Conservation (phyloP, 169 alveolate genomes). For the Plasmodium adleri region DNA sequence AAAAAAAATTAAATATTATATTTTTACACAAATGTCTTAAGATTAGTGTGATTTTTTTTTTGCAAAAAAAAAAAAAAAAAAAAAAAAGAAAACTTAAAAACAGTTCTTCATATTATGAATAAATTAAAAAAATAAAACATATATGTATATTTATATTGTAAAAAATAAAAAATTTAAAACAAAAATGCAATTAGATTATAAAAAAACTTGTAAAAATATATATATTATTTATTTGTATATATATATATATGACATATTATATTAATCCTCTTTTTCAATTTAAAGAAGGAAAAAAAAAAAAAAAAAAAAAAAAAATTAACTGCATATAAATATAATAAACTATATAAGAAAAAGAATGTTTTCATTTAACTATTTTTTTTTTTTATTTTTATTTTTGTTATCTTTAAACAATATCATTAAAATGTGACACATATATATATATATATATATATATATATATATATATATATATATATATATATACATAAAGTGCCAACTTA, state of each 20-base stretch:
- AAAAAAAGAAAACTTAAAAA: slow-evolving; percentile 26
- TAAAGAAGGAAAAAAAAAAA: too few species aligned
- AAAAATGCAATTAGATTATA: slow-evolving; percentile 36
- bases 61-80: slow-evolving; percentile 15
- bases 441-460: too few species aligned
- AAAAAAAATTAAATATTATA: slow-evolving; percentile 6
- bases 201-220: slow-evolving; percentile 16
- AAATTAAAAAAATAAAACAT: slow-evolving; percentile 34
- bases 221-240: slow-evolving; percentile 9
- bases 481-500: too few species aligned
- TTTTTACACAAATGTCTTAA: slow-evolving; percentile 35
- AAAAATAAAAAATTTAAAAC: slow-evolving; percentile 33
- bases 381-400: too few species aligned
- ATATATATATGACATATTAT: slow-evolving; percentile 14
- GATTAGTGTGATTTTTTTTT: slow-evolving; percentile 21
- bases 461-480: too few species aligned
- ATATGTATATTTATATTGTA: slow-evolving; percentile 7
- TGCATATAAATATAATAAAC: too few species aligned
- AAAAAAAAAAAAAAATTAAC: too few species aligned
- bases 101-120: slow-evolving; percentile 40
- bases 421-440: too few species aligned
- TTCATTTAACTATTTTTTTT: too few species aligned
- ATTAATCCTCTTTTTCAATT: too few species aligned
- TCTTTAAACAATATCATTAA: too few species aligned
- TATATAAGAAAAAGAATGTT: too few species aligned